Conservation (phyloP, 148 eudicot genomes). For the Amaranthus hypochondriacus region DNA sequence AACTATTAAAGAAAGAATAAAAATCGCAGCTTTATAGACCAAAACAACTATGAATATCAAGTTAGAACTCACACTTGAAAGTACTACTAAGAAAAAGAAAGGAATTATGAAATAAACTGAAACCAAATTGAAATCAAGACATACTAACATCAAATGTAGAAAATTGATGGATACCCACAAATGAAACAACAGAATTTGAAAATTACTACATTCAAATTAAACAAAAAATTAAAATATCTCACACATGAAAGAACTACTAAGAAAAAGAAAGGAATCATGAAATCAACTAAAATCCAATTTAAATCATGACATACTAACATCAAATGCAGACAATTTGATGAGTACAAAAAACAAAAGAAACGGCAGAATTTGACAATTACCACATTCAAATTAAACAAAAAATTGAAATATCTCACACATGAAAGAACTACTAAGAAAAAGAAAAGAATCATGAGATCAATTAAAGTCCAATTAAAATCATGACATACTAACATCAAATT, state of each 20-base stretch:
- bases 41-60: no score
- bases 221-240: neutral
- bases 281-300: neutral
- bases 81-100: neutral
- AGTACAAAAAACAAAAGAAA: conserved; percentile 9
- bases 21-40: no score
- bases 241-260: neutral
- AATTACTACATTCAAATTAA: neutral
- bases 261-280: neutral
- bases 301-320: neutral
- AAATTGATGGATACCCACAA: conserved; percentile 4
- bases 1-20: no score
- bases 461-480: neutral
- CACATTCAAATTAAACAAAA: neutral
- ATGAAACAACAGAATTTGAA: neutral
- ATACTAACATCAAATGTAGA: neutral
- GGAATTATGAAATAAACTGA: no score
- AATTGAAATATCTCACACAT: neutral
- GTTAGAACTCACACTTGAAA: neutral
- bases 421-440: neutral
- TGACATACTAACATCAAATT: neutral
- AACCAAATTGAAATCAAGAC: neutral
- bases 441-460: neutral
- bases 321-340: neutral
- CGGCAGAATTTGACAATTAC: neutral